Base-by-base conservation (phyloP, 495 filamentous ascomycete genomes). In the Penicillium ucsense region DNA sequence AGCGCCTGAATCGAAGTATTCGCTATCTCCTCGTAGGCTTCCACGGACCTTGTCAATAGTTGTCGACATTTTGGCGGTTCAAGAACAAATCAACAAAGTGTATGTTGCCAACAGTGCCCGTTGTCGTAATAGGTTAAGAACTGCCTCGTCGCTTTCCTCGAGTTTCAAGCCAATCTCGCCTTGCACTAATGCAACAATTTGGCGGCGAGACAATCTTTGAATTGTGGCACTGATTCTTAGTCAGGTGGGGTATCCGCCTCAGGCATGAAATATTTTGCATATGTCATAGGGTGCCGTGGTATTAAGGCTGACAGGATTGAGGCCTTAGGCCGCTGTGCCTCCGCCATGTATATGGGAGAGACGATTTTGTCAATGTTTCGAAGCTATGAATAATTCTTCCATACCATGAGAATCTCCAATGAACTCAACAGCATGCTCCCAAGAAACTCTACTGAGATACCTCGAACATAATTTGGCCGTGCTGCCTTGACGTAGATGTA, bases 21-120 rank as follows among this genome's bases (percentile, higher is more conserved):
- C 20, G 20, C 20, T 20, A 20, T 20, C 20, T 20, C 20, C 1
- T 20, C 20, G 20, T 1, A 20, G 20, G 20, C 20, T 20, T 20
- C 20, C 44, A 63, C 75, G 53, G 62, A 89, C 88, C 86, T 96
- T 96, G 48, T 96, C 90, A 60, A 94, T 88, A 37, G 89, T 96
- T 50, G 90, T 96, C 76, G 89, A 76, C 89, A 96, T 96, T 52
- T 68, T 88, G 77, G 67, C 67, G 62, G 54, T 51, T 48, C 46
- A 34, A 54, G 47, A 55, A 49, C 27, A 48, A 45, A 51, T 44
- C 45, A 45, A 52, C 38, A 32, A 35, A 54, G 41, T 30, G 42
- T 42, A 1, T 34, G 11, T 29, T 20, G 20, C 20, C 20, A 20
- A 20, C 2, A 20, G 20, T 20, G 20, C 20, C 20, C 20, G 20